Base-by-base conservation (phyloP, 345 rosid genomes). In the Pelargonium nanum region DNA sequence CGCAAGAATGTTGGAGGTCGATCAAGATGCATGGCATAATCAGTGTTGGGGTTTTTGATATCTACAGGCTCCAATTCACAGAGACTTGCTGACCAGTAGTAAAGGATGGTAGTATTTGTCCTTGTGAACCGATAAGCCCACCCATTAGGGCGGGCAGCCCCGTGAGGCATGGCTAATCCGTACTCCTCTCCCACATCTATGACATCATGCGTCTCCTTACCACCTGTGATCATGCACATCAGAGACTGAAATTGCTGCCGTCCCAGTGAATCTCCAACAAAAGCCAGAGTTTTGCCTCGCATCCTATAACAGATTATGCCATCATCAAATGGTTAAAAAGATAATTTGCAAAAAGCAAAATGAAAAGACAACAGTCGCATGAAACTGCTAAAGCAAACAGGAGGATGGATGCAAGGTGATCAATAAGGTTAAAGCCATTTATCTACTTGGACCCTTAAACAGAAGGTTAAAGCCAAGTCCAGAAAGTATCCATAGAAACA, bases 221-320 rank as follows among this genome's bases (percentile, higher is more conserved):
- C 83, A 24, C 78, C 81, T 0, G 83, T 69, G 40, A 72, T 64
- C 85, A 80, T 80, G 65, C 85, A 83, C 87, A 83, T 80, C 67
- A 83, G 19, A 50, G 87, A 83, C 69, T 83, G 85, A 55, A 83
- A 83, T 52, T 80, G 84, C 65, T 80, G 80, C 60, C 87, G 69
- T 23, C 87, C 84, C 65, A 78, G 68, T 56, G 85, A 80, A 57
- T 83, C 87, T 72, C 87, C 83, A 10, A 80, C 56, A 59, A 83
- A 74, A 24, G 87, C 85, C 34, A 83, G 68, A 57, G 75, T 78
- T 62, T 74, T 80, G 75, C 72, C 76, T 67, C 66, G 77, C 87
- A 83, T 80, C 72, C 87, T 83, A 73, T 8, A 66, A 54, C 22
- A 28, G 32, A 7, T 28, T 28, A 28, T 28, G 7, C 7, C 30